Base-by-base conservation (phyloP, 2,329 filamentous ascomycete species). In the Ophidiomyces ophidiicola region DNA sequence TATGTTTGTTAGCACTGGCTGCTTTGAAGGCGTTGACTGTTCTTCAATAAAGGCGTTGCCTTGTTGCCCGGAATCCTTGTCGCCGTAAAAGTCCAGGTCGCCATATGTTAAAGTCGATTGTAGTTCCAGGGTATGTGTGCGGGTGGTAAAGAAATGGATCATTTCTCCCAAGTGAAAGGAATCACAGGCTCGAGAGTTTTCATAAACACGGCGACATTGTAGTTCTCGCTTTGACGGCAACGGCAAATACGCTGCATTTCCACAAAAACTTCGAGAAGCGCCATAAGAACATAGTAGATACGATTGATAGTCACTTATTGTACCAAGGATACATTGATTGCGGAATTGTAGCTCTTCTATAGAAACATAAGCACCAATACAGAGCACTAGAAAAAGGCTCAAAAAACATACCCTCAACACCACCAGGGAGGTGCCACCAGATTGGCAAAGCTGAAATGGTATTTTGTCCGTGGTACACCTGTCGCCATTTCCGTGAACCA, bases 151-250 rank as follows among this genome's bases (percentile, higher is more conserved):
- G 43, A 66, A 66, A 6, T 60, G 58, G 14, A 58, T 52, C 53
- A 64, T 64, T 45, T 66, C 60, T 8, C 63, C 63, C 1, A 66
- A 49, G 30, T 66, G 62, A 41, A 65, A 66, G 4, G 59, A 52
- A 41, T 66, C 63, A 42, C 63, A 66, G 39, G 60, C 56, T 30
- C 53, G 57, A 5, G 61, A 62, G 29, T 64, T 64, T 30, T 51
- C 58, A 41, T 62, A 57, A 7, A 55, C 61, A 32, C 57, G 59
- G 20, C 58, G 59, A 42, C 63, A 66, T 49, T 66, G 62, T 8
- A 46, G 33, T 18, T 46, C 44, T 14, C 51, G 47, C 5, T 43
- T 43, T 19, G 44, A 33, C 12, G 47, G 17, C 6, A 43, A 31
- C 18, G 19, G 47, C 28, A 18, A 32, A 40, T 33, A 21, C 25